A percentile compares a stretch with the other conserved stretches of the same genome.
Conservation (phyloP, 192 early-diverging fungal species). For the Backusella morwellensis region DNA sequence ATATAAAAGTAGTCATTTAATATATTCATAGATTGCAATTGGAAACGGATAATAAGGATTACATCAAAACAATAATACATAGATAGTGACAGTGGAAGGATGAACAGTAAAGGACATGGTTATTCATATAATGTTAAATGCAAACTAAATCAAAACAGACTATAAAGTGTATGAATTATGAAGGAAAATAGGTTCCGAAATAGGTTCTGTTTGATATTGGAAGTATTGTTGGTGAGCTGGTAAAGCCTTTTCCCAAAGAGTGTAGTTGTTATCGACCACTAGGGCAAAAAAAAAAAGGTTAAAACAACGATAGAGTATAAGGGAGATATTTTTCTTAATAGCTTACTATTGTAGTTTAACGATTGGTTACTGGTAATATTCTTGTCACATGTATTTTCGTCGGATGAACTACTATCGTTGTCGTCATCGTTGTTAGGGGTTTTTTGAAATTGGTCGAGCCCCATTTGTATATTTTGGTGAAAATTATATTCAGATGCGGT, state of each 20-base stretch:
- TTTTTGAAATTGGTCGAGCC: neutral
- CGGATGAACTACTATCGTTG: neutral
- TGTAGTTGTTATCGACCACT: neutral
- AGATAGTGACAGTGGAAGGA: neutral
- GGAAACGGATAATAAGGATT: neutral
- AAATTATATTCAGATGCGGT: neutral
- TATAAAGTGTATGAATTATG: neutral
- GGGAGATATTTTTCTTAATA: neutral
- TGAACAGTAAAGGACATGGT: neutral
- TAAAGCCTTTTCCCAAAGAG: neutral
- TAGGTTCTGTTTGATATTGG: neutral
- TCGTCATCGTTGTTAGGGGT: neutral
- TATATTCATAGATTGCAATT: neutral
- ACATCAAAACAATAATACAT: neutral
- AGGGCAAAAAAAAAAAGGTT: neutral
- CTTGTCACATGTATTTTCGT: constrained; percentile 4
- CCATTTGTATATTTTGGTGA: neutral
- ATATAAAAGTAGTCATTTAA: neutral
- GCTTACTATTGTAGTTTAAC: neutral
- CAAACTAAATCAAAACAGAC: neutral
- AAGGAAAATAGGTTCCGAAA: neutral
- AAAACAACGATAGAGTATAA: neutral
- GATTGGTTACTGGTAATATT: neutral
- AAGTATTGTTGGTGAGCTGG: neutral
- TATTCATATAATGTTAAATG: neutral